Evolutionary conservation across 169 alveolate genomes (phyloP), one percentile per base, ranked within the genome.

Genomic region (Condylostoma magnum): DNA sequence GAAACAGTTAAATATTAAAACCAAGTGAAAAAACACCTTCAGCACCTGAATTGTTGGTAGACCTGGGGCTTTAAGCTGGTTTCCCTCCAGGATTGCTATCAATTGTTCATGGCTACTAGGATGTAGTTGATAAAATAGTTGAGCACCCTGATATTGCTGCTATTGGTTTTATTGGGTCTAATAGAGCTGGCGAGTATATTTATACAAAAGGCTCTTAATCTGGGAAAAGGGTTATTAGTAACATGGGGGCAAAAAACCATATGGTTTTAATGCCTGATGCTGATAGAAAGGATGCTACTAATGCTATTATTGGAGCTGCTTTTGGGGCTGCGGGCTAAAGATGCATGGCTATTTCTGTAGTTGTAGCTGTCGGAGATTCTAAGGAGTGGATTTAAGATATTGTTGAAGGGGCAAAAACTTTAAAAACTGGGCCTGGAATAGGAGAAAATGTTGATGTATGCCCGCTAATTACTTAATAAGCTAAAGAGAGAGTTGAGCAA

Each of bases 211-310:
- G 90, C 0, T 71, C 90, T 12, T 57, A 75, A 36, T 76, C 84
- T 56, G 93, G 92, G 3, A 92, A 92, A 81, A 85, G 96, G 56
- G 89, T 80, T 27, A 80, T 87, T 72, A 58, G 82, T 18, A 90
- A 90, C 69, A 87, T 90, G 96, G 96, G 95, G 3, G 96, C 96
- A 28, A 91, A 91, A 85, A 91, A 91, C 68, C 96, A 91, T 69
- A 90, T 85, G 54, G 88, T 90, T 4, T 43, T 90, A 36, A 77
- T 91, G 86, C 94, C 96, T 6, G 94, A 87, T 56, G 93, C 94
- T 58, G 94, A 87, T 66, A 85, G 85, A 52, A 86, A 89, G 74
- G 92, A 85, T 48, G 43, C 90, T 28, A 33, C 82, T 8, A 85
- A 83, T 66, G 90, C 92, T 1, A 31, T 85, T n/a, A 82, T 79